Evolutionary conservation across 371 early-diverging fungal genomes (phyloP).

Genomic region (Nematocida sp.): DNA sequence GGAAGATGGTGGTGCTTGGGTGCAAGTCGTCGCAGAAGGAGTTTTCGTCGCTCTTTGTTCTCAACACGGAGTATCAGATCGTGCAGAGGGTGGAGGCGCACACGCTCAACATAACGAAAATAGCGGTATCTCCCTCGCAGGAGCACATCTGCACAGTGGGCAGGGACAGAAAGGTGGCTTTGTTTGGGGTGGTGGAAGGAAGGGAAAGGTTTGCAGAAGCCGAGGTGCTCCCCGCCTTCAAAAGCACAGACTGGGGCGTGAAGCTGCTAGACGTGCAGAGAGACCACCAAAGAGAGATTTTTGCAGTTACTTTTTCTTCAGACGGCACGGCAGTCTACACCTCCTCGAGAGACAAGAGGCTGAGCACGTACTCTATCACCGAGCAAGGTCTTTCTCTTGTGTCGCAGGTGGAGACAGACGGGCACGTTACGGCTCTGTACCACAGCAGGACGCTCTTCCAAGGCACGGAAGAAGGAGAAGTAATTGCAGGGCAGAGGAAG

Average conservation of each 20-base stretch:
- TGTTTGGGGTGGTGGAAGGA: not conserved
- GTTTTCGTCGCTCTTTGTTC: slow-evolving; percentile 18
- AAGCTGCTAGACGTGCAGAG: not conserved
- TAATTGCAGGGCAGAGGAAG: not conserved
- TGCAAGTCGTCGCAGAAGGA: slow-evolving; percentile 32
- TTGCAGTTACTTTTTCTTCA: not conserved
- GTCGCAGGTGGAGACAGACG: not conserved
- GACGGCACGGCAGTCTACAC: not conserved
- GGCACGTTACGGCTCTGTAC: not conserved
- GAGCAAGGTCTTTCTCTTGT: not conserved
- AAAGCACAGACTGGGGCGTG: not conserved
- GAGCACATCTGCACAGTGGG: not conserved
- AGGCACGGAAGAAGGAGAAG: not conserved
- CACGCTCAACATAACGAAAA: slow-evolving; percentile 14
- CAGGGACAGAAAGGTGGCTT: slow-evolving; percentile 3
- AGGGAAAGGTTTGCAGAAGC: not conserved
- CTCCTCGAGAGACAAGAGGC: slow-evolving; percentile 23
- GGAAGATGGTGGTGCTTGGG: not conserved
- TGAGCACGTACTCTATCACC: not conserved
- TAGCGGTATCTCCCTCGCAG: slow-evolving; percentile 2
- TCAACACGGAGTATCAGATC: not conserved
- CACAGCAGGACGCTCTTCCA: not conserved
- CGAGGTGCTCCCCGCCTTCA: not conserved
- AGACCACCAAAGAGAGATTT: slow-evolving; percentile 36
- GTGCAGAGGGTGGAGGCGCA: slow-evolving; percentile 14